Base-by-base conservation (phyloP, 139 green algal genomes). In the Tetradesmus lagerheimii region DNA sequence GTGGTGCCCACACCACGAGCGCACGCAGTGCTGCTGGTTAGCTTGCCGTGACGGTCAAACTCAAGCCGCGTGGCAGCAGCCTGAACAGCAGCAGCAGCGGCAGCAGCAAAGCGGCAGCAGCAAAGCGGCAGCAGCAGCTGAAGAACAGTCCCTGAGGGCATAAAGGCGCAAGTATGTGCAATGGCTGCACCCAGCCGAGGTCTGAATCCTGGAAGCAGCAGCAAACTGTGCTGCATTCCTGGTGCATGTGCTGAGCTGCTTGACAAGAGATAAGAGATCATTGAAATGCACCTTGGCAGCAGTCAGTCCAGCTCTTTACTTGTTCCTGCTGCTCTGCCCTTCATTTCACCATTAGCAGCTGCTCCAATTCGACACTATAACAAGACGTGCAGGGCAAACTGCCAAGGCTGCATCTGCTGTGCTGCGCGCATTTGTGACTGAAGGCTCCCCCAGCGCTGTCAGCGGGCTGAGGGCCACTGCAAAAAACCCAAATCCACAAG, bases 1-100 rank as follows among this genome's bases (percentile, higher is more conserved):
- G 97, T 99, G 12, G 98, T 99, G 34, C 98, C 98, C 14, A 96
- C 89, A 0, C 92, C 94, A 1, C 98, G 89, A 0, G 97, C 94
- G 0, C 89, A 94, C 0, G 93, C 35, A 31, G 38, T 34, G 9
- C 35, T 64, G n/a, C 50, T 57, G 34, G 77, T 43, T 23, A 97
- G 76, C 31, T 38, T 14, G 4, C 95, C 98, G 29, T 94, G 75
- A 9, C 91, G 87, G 85, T 98, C 94, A 85, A 94, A 99, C 86
- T 94, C 91, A 11, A 99, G 90, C 57, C 93, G 85, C 4, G 77
- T 62, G 25, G 92, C 94, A 2, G 91, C 93, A 35, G 87, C 76
- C 77, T 89, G 31, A 20, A 85, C 16, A 4, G 41, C 25, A 80
- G 57, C 74, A 80, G 74, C 31, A 25, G 74, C 74, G 43, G 34